These are phyloP conservation scores for Phytopythium montanum DNA, from an alignment of 352 stramenopile genomes.

Conservation along the genomic window DNA sequence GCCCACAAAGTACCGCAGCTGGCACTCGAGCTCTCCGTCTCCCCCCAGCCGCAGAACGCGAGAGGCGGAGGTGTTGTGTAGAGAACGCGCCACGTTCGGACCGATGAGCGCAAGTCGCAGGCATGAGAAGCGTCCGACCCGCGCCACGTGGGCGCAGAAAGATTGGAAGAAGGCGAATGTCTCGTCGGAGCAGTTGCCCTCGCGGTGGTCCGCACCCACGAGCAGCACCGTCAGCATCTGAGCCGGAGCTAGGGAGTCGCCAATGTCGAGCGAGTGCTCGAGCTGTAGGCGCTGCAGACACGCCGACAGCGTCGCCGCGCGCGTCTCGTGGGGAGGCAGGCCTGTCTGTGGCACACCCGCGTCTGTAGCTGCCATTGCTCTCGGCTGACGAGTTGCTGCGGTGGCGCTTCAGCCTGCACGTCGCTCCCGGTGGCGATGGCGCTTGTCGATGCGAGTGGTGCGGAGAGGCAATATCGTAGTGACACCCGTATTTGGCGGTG, in stretches of 20 bases:
- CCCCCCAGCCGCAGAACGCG: constrained; percentile 15
- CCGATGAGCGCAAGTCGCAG: constrained; percentile 69
- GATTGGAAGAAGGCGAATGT: constrained; percentile 54
- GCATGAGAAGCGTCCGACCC: constrained; percentile 23
- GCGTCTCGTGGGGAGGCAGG: constrained; percentile 16
- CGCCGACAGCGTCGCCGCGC: constrained; percentile 27
- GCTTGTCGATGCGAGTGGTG: too few relatives aligned
- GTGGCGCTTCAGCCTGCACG: background rate
- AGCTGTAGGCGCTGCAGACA: constrained; percentile 23
- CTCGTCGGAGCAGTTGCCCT: constrained; percentile 55
- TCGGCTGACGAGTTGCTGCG: too few relatives aligned
- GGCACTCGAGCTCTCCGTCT: constrained; percentile 19
- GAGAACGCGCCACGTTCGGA: constrained; percentile 56
- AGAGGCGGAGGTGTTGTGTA: constrained; percentile 34
- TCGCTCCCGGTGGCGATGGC: background rate
- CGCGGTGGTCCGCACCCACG: constrained; percentile 71
- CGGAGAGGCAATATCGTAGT: too few relatives aligned
- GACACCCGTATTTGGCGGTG: too few relatives aligned
- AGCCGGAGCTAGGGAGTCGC: background rate
- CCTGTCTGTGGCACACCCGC: background rate
- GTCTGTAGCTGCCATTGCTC: background rate
- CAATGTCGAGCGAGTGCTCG: constrained; percentile 7
- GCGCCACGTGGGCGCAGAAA: constrained; percentile 41
- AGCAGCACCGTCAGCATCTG: constrained; percentile 58
- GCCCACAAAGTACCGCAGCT: constrained; percentile 68